Base-by-base conservation (phyloP, 169 alveolate genomes). In the Cyclospora cayetanensis region DNA sequence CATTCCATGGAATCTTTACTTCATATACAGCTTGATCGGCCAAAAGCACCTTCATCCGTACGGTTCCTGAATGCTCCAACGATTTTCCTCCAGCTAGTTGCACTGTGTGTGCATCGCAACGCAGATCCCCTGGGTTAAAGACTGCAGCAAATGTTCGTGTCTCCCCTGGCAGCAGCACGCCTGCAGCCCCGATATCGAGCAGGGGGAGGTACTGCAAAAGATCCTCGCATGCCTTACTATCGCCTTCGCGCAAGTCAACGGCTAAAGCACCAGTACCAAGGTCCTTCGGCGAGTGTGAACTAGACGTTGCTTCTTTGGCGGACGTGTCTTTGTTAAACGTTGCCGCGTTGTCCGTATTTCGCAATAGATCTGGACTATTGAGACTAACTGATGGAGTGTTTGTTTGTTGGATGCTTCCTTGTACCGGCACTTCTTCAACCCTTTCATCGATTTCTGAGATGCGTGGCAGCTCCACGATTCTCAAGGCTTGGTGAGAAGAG, bases 81-180 rank as follows among this genome's bases (percentile, higher is more conserved):
- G 89, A 70, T 27, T 80, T 80, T 29, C 89, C 89, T 22, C 66
- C 52, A 15, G 89, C 89, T 80, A 80, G 72, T n/a, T 80, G 89
- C 76, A 80, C 11, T 9, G 89, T 74, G 46, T 80, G 89, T n/a
- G 89, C 89, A 11, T 80, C 89, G 46, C 74, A 50, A 5, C 89
- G 76, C 43, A 80, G 89, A 70, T 80, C 72, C 29, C 66, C 41
- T 0, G 89, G 74, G n/a, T 80, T 74, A 0, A 80, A 63, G 20
- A 52, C 89, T 52, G 42, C 83, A 55, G 85, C 80, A 31, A 72
- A 31, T 25, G 74, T 76, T 27, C 90, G 93, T 27, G 86, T 76
- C 55, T 89, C 93, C 4, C 93, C 93, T 4, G 93, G 93, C 12
- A 76, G 83, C 55, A 80, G 52, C 89, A 52, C 25, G 52, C 89